These are phyloP conservation scores for Fusarium sororula DNA, from an alignment of 2,329 filamentous ascomycete genomes.

Conservation along the genomic window DNA sequence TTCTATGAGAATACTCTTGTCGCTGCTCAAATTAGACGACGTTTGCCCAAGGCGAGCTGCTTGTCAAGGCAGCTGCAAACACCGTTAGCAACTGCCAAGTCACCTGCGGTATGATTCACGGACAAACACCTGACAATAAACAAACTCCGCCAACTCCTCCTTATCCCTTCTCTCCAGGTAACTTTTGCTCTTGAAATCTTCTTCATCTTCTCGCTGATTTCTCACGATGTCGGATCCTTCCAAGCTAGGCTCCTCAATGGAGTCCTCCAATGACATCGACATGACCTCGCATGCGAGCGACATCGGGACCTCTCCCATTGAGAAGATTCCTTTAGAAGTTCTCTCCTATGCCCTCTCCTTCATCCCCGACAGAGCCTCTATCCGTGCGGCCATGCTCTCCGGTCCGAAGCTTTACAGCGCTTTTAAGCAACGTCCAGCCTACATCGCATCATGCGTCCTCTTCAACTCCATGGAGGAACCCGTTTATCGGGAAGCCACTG, in stretches of 20 bases:
- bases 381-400: not conserved
- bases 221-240: not conserved
- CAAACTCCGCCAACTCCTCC: not conserved
- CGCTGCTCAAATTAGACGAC: not conserved
- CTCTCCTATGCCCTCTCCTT: conserved; percentile 11
- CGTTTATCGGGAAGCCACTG: conserved; percentile 1
- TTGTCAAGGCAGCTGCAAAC: not conserved
- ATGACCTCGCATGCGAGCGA: not conserved
- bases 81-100: not conserved
- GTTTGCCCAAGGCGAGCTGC: not conserved
- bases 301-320: not conserved
- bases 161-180: not conserved
- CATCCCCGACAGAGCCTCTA: not conserved
- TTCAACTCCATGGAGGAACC: conserved; percentile 17
- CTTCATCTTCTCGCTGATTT: not conserved
- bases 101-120: not conserved
- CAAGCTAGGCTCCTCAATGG: not conserved
- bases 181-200: not conserved
- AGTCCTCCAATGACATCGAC: not conserved
- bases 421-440: not conserved
- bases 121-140: not conserved
- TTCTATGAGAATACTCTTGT: not conserved
- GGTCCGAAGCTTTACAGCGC: not conserved
- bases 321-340: not conserved
- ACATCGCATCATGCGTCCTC: conserved; percentile 3